phyloP scores from a whole-genome alignment of 306 rosid genomes.

The Glycine tomentella region DNA sequence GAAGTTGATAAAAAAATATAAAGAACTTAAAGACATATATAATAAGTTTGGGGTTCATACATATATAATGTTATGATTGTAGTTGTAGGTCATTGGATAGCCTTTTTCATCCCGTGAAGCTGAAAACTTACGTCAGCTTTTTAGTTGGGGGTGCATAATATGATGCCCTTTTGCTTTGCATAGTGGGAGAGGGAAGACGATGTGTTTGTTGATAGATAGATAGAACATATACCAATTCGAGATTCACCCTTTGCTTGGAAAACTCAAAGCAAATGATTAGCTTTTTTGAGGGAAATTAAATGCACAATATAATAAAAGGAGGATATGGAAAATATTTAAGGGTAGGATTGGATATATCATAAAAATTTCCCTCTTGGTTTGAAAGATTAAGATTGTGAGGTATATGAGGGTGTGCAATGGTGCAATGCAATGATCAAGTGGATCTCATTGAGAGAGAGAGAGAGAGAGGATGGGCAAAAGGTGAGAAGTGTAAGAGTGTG shows the following conservation, averaged over 20 bases:
- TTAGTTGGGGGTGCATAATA: slow-evolving; percentile 54
- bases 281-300: slow-evolving; percentile 40
- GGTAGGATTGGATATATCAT: too few relatives aligned
- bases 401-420: background rate
- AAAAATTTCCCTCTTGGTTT: too few relatives aligned
- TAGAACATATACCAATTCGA: slow-evolving; percentile 69
- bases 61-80: background rate
- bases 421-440: background rate
- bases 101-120: slow-evolving; percentile 53
- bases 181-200: slow-evolving; percentile 49
- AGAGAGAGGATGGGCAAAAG: slow-evolving; percentile 43
- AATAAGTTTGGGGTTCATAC: background rate
- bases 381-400: too few relatives aligned
- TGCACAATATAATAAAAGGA: background rate
- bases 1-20: background rate
- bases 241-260: slow-evolving; percentile 58
- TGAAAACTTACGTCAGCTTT: slow-evolving; percentile 51
- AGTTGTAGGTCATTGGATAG: slow-evolving; percentile 45
- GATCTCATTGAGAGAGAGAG: too few relatives aligned
- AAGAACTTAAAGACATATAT: background rate
- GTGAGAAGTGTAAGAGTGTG: slow-evolving; percentile 51
- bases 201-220: slow-evolving; percentile 58
- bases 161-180: slow-evolving; percentile 63
- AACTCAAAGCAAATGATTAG: slow-evolving; percentile 72
- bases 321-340: too few relatives aligned